phyloP scores from a whole-genome alignment of 169 alveolate genomes.

The Perkinsus marinus region DNA sequence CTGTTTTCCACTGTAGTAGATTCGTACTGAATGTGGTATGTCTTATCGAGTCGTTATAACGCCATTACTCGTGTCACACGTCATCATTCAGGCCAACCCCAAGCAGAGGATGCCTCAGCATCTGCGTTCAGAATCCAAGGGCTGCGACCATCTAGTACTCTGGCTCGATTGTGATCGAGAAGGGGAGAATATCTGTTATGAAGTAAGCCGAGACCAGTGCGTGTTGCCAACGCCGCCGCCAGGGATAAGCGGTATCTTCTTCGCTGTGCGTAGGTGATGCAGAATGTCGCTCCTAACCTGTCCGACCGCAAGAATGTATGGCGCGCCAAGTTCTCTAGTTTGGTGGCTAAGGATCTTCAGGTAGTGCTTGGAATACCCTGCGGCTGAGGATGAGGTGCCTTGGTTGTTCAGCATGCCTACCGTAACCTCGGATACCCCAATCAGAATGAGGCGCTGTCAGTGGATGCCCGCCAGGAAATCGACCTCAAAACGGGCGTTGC shows the following conservation, averaged over 20 bases:
- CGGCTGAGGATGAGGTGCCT: background rate
- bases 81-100: conserved; percentile 6
- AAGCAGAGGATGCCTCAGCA: conserved; percentile 57
- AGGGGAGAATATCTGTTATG: conserved; percentile 99
- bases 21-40: background rate
- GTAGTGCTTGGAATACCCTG: background rate
- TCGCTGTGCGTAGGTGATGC: conserved; percentile 1
- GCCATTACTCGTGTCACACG: too few relatives aligned
- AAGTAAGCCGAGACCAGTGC: too few relatives aligned
- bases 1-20: background rate
- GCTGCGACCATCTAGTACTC: conserved; percentile 73
- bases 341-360: conserved; percentile 73
- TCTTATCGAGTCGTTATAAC: too few relatives aligned
- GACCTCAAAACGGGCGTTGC: conserved; percentile 79
- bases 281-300: background rate
- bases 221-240: too few relatives aligned
- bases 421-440: conserved; percentile 75
- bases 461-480: conserved; percentile 93
- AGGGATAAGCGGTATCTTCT: too few relatives aligned
- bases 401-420: conserved; percentile 60
- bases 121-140: conserved; percentile 67
- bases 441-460: conserved; percentile 79
- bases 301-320: conserved; percentile 14
- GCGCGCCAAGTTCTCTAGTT: conserved; percentile 96
- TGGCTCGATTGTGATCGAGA: conserved; percentile 99